phyloP scores from a whole-genome alignment of 371 early-diverging fungal species.

The Apophysomyces variabilis region DNA sequence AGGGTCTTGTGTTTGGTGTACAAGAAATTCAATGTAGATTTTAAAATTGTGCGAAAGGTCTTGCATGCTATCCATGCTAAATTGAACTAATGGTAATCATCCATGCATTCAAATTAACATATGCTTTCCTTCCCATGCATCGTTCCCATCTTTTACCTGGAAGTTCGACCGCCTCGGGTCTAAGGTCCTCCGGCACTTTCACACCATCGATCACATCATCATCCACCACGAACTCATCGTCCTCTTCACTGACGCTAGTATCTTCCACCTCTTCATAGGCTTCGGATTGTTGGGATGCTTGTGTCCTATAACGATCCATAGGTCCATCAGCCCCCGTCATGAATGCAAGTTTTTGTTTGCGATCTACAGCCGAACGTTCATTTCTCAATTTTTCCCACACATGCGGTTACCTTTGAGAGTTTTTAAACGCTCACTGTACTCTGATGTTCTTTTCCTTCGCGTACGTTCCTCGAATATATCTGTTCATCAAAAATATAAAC shows the following conservation, averaged over 20 bases:
- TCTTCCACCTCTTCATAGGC: slow-evolving; percentile 17
- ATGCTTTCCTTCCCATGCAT: neutral
- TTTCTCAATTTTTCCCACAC: neutral
- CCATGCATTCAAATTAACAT: neutral
- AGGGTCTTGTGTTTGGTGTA: slow-evolving; percentile 16
- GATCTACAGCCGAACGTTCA: slow-evolving; percentile 5
- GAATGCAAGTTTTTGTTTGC: slow-evolving; percentile 14
- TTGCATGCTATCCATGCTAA: slow-evolving; percentile 21
- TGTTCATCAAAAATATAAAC: slow-evolving; percentile 1
- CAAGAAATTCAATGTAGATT: slow-evolving; percentile 24
- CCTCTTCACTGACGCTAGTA: slow-evolving; percentile 8
- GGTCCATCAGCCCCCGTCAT: slow-evolving; percentile 21
- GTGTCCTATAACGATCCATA: slow-evolving; percentile 19
- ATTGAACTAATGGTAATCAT: slow-evolving; percentile 13
- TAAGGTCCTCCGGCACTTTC: slow-evolving; percentile 6
- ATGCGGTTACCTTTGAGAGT: slow-evolving; percentile 16
- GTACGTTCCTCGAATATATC: slow-evolving; percentile 23
- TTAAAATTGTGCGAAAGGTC: slow-evolving; percentile 21
- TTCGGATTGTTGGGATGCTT: neutral
- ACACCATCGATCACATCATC: slow-evolving; percentile 29
- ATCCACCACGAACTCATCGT: slow-evolving; percentile 23
- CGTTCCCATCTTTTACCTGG: slow-evolving; percentile 14
- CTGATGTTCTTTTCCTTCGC: slow-evolving; percentile 21
- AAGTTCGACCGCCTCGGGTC: neutral
- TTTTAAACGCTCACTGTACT: slow-evolving; percentile 18